Evolutionary conservation across 768 basidiomycete genomes (phyloP).

Genomic region (Lanmaoa pseudosensibilis): DNA sequence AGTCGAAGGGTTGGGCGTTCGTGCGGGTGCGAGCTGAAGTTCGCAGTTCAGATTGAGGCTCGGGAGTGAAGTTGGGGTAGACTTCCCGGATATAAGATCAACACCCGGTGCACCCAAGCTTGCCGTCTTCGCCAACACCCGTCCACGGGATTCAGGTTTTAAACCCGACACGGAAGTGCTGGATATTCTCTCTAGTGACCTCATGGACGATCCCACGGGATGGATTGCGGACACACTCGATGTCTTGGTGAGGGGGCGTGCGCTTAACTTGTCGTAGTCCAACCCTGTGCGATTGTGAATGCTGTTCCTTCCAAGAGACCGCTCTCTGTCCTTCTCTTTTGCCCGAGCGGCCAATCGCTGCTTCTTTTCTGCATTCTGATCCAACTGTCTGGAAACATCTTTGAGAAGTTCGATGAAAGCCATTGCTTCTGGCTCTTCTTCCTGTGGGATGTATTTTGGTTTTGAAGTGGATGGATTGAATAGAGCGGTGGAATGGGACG

Average conservation of each 20-base stretch:
- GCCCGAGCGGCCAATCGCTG: constrained; percentile 16
- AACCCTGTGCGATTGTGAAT: background rate
- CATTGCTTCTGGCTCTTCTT: constrained; percentile 24
- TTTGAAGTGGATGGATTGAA: background rate
- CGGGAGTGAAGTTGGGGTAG: constrained; percentile 10
- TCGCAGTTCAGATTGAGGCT: constrained; percentile 8
- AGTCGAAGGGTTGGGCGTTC: background rate
- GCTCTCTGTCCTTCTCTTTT: constrained; percentile 12
- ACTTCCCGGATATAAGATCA: background rate
- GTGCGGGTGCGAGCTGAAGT: background rate
- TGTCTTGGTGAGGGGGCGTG: constrained; percentile 16
- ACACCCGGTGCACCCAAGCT: too few relatives aligned
- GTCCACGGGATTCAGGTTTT: too few relatives aligned
- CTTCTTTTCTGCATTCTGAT: constrained; percentile 29
- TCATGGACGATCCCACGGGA: background rate
- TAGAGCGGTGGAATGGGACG: constrained; percentile 13
- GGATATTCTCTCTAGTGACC: background rate
- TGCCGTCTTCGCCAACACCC: too few relatives aligned
- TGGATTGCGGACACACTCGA: constrained; percentile 16
- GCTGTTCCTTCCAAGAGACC: background rate
- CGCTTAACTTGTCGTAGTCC: background rate
- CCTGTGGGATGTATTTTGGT: constrained; percentile 3
- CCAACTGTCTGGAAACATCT: constrained; percentile 22
- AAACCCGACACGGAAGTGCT: too few relatives aligned
- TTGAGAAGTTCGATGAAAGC: constrained; percentile 27